Evolutionary conservation across 192 early-diverging fungal genomes (phyloP), one percentile per base, ranked within the genome.

Genomic region (Coemansia sp.): DNA sequence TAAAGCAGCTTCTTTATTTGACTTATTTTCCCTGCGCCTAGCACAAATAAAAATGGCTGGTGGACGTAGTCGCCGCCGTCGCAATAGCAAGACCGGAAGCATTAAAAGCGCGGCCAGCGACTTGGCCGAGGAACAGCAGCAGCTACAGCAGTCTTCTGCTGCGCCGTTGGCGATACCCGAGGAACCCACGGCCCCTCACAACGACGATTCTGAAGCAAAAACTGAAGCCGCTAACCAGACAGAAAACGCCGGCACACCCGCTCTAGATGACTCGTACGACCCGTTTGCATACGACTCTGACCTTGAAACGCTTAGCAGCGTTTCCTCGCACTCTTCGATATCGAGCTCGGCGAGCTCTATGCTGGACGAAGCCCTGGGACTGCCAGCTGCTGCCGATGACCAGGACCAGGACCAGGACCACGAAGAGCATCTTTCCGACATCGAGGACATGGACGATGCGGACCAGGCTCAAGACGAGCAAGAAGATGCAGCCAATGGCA

Each of bases 281-380:
- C 73, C 73, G 30, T 81, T 81, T 59, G 72, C 72, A 20, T 81
- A 81, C 58, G 73, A 81, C 66, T 81, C 78, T 1, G 78, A 81
- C 23, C 55, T 81, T 22, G 78, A 81, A 42, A 81, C 78, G 6
- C 72, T 81, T 4, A 81, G 72, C 69, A 81, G 69, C 30, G 73
- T 81, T 24, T 81, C 78, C 0, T 81, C 78, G 20, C 76, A 73
- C 50, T 67, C 71, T 23, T 79, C 76, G 13, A 79, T 79, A n/a
- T 63, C 71, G 36, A 69, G 76, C 58, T 64, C 76, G 0, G 55
- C 42, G 22, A 34, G 60, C 48, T 73, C 71, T 32, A 28, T 64
- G 1, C 51, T 73, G 2, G 76, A 74, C 14, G 63, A 55, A n/a
- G 58, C 63, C 27, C 39, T 64, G 9, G 67, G 32, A 19, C 58